Percentiles rank a stretch among this genome's conserved stretches.
These are phyloP conservation scores for Lipomyces lipofer DNA, from an alignment of 805 yeast genomes.

Conservation along the genomic window DNA sequence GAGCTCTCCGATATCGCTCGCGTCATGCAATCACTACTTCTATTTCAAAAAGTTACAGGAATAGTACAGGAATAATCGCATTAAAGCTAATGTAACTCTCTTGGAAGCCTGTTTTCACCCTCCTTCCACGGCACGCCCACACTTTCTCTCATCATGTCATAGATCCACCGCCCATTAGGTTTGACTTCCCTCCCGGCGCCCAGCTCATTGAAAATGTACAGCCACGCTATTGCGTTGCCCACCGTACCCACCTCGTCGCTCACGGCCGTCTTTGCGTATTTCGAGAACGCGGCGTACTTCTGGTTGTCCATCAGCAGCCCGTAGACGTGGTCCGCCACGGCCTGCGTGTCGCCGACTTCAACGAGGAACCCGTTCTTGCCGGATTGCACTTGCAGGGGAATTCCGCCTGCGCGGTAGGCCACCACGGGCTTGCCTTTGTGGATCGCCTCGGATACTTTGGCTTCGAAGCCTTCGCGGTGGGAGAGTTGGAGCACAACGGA, in stretches of 20 bases:
- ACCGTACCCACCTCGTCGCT: slow-evolving; percentile 29
- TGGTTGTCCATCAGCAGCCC: slow-evolving; percentile 17
- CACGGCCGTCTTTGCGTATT: slow-evolving; percentile 16
- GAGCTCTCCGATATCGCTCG: too few relatives aligned
- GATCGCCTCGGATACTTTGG: slow-evolving; percentile 30
- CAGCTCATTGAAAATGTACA: slow-evolving; percentile 25
- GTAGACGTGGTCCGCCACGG: slow-evolving; percentile 22
- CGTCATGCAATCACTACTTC: too few relatives aligned
- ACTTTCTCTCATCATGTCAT: slow-evolving; percentile 28
- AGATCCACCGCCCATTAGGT: slow-evolving; percentile 26
- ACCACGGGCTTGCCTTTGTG: slow-evolving; percentile 30
- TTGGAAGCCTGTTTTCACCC: slow-evolving; percentile 23
- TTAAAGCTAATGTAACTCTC: too few relatives aligned
- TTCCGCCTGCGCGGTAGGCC: slow-evolving; percentile 29
- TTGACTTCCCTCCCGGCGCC: slow-evolving; percentile 17
- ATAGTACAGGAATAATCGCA: too few relatives aligned
- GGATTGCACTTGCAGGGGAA: slow-evolving; percentile 24
- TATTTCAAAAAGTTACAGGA: too few relatives aligned
- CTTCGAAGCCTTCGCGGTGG: slow-evolving; percentile 31
- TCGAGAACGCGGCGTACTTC: slow-evolving; percentile 5
- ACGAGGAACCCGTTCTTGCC: slow-evolving; percentile 22
- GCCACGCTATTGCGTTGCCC: slow-evolving; percentile 28
- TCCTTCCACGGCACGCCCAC: slow-evolving; percentile 20
- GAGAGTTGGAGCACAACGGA: slow-evolving; percentile 28
- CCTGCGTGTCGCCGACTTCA: slow-evolving; percentile 24